Evolutionary conservation across 1,139 yeast species (phyloP).

Genomic region (Pichia terricola): DNA sequence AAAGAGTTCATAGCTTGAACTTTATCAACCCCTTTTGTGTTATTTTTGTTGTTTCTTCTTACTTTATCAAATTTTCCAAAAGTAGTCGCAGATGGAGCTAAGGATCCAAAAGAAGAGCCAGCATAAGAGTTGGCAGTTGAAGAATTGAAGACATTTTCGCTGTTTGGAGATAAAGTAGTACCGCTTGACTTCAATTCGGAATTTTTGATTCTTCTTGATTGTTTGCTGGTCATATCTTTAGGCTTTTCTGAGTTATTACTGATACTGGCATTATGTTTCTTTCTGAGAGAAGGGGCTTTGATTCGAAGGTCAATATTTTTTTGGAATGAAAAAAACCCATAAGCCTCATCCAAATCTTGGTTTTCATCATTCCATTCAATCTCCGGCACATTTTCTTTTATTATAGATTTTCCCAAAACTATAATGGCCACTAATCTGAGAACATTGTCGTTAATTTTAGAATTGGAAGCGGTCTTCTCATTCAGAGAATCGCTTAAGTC

Average conservation of each 20-base stretch:
- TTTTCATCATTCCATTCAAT: constrained; percentile 23
- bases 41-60: constrained; percentile 2
- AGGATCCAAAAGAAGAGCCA: constrained; percentile 12
- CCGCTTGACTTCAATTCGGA: neutral
- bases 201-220: neutral
- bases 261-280: no score
- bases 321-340: constrained; percentile 3
- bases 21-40: neutral
- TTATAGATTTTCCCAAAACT: constrained; percentile 26
- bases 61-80: constrained; percentile 8
- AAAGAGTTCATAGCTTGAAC: neutral
- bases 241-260: neutral
- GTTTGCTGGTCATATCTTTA: neutral
- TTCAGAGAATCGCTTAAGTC: constrained; percentile 13
- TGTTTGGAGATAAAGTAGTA: neutral
- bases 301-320: constrained; percentile 3
- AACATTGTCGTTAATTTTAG: constrained; percentile 25
- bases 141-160: neutral
- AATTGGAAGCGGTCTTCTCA: neutral
- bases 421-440: constrained; percentile 31
- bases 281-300: neutral
- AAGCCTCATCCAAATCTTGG: neutral
- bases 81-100: constrained; percentile 6
- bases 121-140: constrained; percentile 6
- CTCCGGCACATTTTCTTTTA: constrained; percentile 25